Evolutionary conservation across 768 basidiomycete genomes (phyloP), one percentile per base, ranked within the genome.

Genomic region (Termitomyces sp.): DNA sequence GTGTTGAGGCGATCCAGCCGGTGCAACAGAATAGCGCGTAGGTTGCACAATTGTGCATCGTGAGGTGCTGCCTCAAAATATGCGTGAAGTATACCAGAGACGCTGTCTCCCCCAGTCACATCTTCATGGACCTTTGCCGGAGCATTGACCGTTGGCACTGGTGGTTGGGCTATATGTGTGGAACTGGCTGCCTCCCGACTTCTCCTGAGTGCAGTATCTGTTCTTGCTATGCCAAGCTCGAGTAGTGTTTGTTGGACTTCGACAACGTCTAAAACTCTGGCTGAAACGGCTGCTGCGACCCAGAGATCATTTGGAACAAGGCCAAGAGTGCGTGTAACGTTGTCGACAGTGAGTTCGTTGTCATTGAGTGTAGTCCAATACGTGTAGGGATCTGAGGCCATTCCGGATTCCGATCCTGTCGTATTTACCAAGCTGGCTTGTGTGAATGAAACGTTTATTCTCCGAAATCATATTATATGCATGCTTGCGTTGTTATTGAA

Each of bases 241-340:
- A 92, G 74, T 27, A 94, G 72, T 9, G 73, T 72, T 48, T 75
- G 75, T 59, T 91, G 85, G 13, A 82, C 68, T 50, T 66, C 66
- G 20, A 77, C 70, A 64, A 84, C 74, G 57, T 86, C 74, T n/a
- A 87, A 70, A 23, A 87, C 68, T 53, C 86, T 77, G 71, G 91
- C 89, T 23, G 76, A 72, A 61, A 83, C 88, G 2, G 90, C 89
- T n/a, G 86, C 82, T 35, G 78, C 79, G 15, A 85, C 86, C 90
- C 91, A 94, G 9, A 85, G 70, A 67, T 94, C 87, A 62, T 92
- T 84, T 39, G 73, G 68, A 38, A 88, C 70, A 22, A 71, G 61
- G 9, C 67, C 71, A 18, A 94, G 77, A 18, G 76, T 62, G 22
- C 79, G 63, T 22, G 73, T 68, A 25, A 89, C 70, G 39, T 65